Conservation (phyloP, 2,329 filamentous ascomycete species). For the Rhexocercosporidium sp. region DNA sequence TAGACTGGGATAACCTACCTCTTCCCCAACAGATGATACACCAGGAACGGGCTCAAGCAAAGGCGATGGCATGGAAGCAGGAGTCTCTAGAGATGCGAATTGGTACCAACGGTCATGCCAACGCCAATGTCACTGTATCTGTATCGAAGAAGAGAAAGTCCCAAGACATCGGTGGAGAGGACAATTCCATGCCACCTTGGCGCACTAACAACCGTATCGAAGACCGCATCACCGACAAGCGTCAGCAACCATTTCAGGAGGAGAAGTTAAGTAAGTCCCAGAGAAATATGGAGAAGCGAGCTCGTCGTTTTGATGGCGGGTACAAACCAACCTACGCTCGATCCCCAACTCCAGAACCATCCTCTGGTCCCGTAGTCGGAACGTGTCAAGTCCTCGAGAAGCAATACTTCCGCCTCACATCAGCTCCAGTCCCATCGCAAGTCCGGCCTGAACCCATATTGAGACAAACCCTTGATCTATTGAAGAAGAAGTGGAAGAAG, state of each 20-base stretch:
- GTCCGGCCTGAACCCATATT: constrained; percentile 85
- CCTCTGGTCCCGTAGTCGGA: constrained; percentile 78
- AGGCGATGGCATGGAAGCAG: constrained; percentile 36
- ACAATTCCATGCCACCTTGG: constrained; percentile 68
- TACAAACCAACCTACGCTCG: constrained; percentile 59
- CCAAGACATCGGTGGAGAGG: constrained; percentile 60
- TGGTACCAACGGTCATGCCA: constrained; percentile 30
- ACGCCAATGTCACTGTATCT: constrained; percentile 40
- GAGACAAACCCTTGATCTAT: constrained; percentile 80
- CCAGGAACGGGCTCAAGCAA: constrained; percentile 64
- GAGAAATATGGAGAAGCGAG: constrained; percentile 85
- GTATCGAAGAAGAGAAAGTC: constrained; percentile 83
- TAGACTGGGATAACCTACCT: constrained; percentile 84
- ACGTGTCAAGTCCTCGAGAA: constrained; percentile 87
- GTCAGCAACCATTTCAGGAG: constrained; percentile 52
- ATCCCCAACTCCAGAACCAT: constrained; percentile 61
- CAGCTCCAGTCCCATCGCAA: constrained; percentile 84
- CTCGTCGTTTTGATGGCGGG: constrained; percentile 80
- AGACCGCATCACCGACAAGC: constrained; percentile 72
- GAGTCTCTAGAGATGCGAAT: constrained; percentile 36
- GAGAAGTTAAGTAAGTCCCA: constrained; percentile 84
- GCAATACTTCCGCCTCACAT: constrained; percentile 90
- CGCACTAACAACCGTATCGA: constrained; percentile 72
- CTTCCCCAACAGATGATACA: constrained; percentile 82
- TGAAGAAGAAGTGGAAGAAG: constrained; percentile 93